A percentile compares a stretch with the other conserved stretches of the same genome.
phyloP scores from a whole-genome alignment of 2,329 filamentous ascomycete species.

The Fusarium lateritium region DNA sequence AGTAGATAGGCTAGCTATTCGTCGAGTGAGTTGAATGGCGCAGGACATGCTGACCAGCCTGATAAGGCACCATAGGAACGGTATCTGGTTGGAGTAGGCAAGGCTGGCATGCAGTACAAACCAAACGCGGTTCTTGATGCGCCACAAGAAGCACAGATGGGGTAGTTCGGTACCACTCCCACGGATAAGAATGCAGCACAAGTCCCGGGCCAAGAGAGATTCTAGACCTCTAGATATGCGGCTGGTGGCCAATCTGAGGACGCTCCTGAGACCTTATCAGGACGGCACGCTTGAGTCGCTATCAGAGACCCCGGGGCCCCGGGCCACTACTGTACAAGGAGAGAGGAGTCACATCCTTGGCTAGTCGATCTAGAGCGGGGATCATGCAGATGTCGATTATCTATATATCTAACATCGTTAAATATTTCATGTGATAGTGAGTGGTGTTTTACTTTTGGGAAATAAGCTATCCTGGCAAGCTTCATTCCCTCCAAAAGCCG shows the following conservation, averaged over 20 bases:
- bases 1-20: neutral
- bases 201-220: slow-evolving; percentile 13
- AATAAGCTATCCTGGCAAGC: slow-evolving; percentile 5
- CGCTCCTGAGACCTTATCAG: slow-evolving; percentile 37
- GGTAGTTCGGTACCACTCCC: slow-evolving; percentile 21
- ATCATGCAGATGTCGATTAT: slow-evolving; percentile 9
- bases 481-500: slow-evolving; percentile 16
- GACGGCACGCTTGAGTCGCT: slow-evolving; percentile 15
- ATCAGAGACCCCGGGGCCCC: slow-evolving; percentile 37
- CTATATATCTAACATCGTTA: neutral
- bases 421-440: slow-evolving; percentile 9
- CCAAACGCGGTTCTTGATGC: neutral
- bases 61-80: slow-evolving; percentile 9
- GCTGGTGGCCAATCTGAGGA: slow-evolving; percentile 29
- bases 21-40: neutral
- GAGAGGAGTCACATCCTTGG: slow-evolving; percentile 34
- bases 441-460: neutral
- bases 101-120: neutral
- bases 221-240: slow-evolving; percentile 16
- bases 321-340: slow-evolving; percentile 14
- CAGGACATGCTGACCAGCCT: neutral
- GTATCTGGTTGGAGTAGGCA: neutral
- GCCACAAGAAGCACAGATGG: slow-evolving; percentile 33
- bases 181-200: slow-evolving; percentile 22
- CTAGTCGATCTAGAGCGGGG: slow-evolving; percentile 35